Base-by-base conservation (phyloP, 2,329 filamentous ascomycete species). In the Colletotrichum limetticola region DNA sequence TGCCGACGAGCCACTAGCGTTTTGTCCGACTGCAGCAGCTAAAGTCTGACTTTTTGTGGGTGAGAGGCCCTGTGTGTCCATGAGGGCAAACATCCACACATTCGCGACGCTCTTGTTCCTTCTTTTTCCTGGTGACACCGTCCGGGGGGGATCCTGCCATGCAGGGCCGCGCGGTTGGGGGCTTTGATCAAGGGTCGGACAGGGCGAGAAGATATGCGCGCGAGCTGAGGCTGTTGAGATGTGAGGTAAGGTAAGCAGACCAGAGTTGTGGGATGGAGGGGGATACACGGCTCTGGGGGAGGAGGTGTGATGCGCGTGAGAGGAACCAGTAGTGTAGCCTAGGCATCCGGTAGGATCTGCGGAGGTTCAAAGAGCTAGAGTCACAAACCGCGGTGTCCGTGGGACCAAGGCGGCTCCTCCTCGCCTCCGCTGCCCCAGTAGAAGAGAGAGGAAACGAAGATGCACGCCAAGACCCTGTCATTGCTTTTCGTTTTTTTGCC, bases 161-260 rank as follows among this genome's bases (percentile, higher is more conserved):
- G 59, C 66, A 72, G 66, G 60, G 55, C 70, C 67, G 60, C 70
- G 66, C 60, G 60, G 28, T 70, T 70, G 26, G 57, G 26, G 63
- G 42, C 24, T 28, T 24, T 37, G 37, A 12, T 16, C 22, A n/a
- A 26, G 42, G 46, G 61, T 26, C 37, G 42, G 60, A 42, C 68
- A 46, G 22, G 24, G 35, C 42, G 64, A 19, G 42, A 49, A 42
- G 35, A 30, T 42, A 5, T 35, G 11, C 32, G 52, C n/a, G 62
- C 37, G 42, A 62, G 42, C 42, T 49, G 42, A 49, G 42, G 30
- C 46, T 30, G 61, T 28, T 49, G 8, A 14, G 46, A 49, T 49
- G 42, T 49, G 7, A 49, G 42, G 4, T 53, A 52, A 22, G 11
- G 46, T 24, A 35, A 63, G 60, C 26, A 53, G 12, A 9, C 30